These are phyloP conservation scores for Annulohypoxylon stygium DNA, from an alignment of 495 filamentous ascomycete species.

Conservation along the genomic window DNA sequence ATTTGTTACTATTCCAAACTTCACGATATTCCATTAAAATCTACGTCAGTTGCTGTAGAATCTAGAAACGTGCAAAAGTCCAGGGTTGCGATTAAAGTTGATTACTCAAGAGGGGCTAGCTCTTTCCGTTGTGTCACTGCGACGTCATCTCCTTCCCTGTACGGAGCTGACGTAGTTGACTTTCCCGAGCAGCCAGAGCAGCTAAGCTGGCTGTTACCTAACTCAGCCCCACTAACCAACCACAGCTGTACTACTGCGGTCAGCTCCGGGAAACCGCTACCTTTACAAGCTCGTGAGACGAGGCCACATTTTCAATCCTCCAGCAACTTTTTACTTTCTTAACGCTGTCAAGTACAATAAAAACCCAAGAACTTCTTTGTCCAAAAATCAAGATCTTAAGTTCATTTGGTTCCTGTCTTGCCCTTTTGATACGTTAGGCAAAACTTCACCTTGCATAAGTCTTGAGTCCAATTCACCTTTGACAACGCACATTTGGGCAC, in stretches of 20 bases:
- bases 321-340: constrained; percentile 3
- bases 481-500: constrained; percentile 46
- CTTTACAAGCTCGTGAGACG: constrained; percentile 24
- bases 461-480: constrained; percentile 35
- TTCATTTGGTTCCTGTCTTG: background rate
- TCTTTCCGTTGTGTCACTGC: constrained; percentile 15
- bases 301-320: constrained; percentile 36
- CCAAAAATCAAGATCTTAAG: constrained; percentile 10
- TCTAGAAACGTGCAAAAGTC: background rate
- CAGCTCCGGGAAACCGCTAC: constrained; percentile 27
- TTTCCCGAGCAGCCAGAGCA: constrained; percentile 9
- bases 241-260: constrained; percentile 22
- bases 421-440: constrained; percentile 25
- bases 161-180: constrained; percentile 44
- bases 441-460: constrained; percentile 25
- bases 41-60: background rate
- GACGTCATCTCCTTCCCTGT: constrained; percentile 39
- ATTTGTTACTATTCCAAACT: background rate
- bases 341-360: background rate
- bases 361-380: constrained; percentile 1
- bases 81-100: constrained; percentile 2
- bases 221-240: constrained; percentile 39
- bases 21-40: background rate
- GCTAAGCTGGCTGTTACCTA: constrained; percentile 23
- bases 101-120: constrained; percentile 5